phyloP scores from a whole-genome alignment of 768 basidiomycete species.

The Clavulina sp. region DNA sequence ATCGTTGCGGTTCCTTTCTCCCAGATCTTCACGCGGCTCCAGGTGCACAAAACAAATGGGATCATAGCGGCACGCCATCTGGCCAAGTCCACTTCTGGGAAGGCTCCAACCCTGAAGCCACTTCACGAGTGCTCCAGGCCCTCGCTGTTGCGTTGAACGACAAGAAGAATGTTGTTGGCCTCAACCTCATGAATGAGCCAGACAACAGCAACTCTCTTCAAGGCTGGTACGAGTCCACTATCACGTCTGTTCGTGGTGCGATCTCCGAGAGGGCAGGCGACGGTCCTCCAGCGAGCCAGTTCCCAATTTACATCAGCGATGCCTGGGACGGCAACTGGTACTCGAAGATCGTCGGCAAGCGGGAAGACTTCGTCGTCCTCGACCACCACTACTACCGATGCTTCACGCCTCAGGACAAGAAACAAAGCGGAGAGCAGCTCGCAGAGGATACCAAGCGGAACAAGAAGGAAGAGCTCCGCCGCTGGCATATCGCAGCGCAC shows the following conservation, averaged over 20 bases:
- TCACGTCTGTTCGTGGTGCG: conserved; percentile 33
- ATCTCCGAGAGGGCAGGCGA: conserved; percentile 17
- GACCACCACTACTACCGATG: conserved; percentile 79
- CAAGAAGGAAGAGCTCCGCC: conserved; percentile 22
- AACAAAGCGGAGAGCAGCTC: conserved; percentile 37
- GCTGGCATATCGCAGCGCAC: conserved; percentile 23
- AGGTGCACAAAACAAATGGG: conserved; percentile 54
- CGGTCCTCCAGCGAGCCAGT: conserved; percentile 22
- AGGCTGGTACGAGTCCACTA: conserved; percentile 44
- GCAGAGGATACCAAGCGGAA: conserved; percentile 29
- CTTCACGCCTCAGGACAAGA: conserved; percentile 43
- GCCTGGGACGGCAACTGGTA: conserved; percentile 58
- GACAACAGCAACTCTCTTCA: conserved; percentile 32
- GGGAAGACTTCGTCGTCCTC: conserved; percentile 33
- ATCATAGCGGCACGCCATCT: conserved; percentile 8
- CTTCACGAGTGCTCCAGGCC: conserved; percentile 19
- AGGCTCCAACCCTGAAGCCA: conserved; percentile 16
- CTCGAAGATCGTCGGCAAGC: conserved; percentile 27
- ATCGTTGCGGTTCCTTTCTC: neutral
- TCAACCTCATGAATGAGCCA: conserved; percentile 47
- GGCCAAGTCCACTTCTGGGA: conserved; percentile 16
- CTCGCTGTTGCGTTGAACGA: conserved; percentile 16
- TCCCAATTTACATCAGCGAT: conserved; percentile 61
- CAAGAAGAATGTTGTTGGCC: conserved; percentile 31
- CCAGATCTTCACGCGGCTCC: conserved; percentile 58